Percentiles rank a stretch among this genome's conserved stretches.
These are phyloP conservation scores for Calycina marina DNA, from an alignment of 2,329 filamentous ascomycete genomes.

Conservation along the genomic window DNA sequence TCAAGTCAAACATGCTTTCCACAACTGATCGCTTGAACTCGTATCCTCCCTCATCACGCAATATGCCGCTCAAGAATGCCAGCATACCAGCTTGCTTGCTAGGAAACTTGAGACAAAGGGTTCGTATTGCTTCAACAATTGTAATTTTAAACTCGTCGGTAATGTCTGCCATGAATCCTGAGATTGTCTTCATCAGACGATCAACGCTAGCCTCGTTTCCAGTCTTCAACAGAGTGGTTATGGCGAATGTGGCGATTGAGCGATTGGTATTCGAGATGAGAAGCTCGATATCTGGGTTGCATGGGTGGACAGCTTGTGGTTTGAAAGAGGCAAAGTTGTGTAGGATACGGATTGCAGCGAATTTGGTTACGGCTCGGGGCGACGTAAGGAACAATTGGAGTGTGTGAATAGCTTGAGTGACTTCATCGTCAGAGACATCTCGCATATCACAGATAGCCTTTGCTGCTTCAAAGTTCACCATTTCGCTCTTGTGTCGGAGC, in stretches of 20 bases:
- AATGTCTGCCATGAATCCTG: conserved; percentile 96
- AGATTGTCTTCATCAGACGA: conserved; percentile 96
- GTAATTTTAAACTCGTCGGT: conserved; percentile 99
- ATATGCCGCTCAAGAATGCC: conserved; percentile 88
- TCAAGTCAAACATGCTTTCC: conserved; percentile 97
- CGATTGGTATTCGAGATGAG: conserved; percentile 95
- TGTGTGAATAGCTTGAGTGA: conserved; percentile 83
- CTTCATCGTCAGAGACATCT: conserved; percentile 83
- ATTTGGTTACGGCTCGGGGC: conserved; percentile 90
- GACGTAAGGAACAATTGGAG: conserved; percentile 95
- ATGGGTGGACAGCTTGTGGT: conserved; percentile 77
- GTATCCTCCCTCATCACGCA: conserved; percentile 92
- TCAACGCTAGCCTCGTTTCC: conserved; percentile 96
- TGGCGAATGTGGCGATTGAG: conserved; percentile 95
- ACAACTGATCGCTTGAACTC: conserved; percentile 97
- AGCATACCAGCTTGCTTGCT: conserved; percentile 98
- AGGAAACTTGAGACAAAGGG: conserved; percentile 92
- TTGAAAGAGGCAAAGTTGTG: conserved; percentile 97
- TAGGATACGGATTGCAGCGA: conserved; percentile 88
- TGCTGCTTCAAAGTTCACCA: conserved; percentile 98
- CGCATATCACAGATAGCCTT: conserved; percentile 95
- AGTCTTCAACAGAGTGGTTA: conserved; percentile 94
- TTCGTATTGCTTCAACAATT: conserved; percentile 97
- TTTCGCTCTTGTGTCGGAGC: conserved; percentile 96
- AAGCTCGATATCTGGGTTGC: conserved; percentile 94